A percentile compares a stretch with the other conserved stretches of the same genome.
phyloP scores from a whole-genome alignment of 106 monocot genomes.

The Apostasia shenzhenica region DNA sequence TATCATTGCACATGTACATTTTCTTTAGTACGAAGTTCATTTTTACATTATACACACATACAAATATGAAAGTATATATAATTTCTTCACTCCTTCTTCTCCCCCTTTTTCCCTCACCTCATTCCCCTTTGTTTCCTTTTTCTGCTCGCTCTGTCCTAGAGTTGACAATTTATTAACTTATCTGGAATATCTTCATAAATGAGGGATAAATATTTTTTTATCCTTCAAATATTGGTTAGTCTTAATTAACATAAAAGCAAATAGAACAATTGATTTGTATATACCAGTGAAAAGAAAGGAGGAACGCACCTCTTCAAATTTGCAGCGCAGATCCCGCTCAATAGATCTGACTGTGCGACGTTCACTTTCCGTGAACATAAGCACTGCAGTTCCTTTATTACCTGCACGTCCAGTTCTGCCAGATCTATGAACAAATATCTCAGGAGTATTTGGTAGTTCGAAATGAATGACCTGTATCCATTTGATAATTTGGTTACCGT shows the following conservation, averaged over 20 bases:
- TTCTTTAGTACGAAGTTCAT: no score
- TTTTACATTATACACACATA: no score
- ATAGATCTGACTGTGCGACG: constrained; percentile 22
- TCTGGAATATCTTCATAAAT: background rate
- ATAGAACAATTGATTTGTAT: background rate
- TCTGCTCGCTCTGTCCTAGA: no score
- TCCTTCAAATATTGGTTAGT: background rate
- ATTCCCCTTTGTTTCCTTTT: no score
- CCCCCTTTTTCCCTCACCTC: no score
- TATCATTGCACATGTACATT: no score
- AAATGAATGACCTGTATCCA: constrained; percentile 40
- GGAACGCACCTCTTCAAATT: constrained; percentile 23
- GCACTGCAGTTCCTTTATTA: constrained; percentile 31
- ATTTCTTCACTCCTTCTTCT: no score
- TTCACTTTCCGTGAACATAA: constrained; percentile 36
- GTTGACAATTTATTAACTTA: no score
- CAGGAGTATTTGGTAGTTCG: constrained; percentile 36
- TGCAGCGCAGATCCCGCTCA: constrained; percentile 27
- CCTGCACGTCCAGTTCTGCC: constrained; percentile 51
- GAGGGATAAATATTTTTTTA: background rate
- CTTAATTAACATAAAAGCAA: background rate
- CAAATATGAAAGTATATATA: no score
- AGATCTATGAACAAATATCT: constrained; percentile 45
- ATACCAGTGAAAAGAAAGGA: background rate
- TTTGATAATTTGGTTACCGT: background rate